Evolutionary conservation across 176 grass and related monocot genomes (phyloP).

Genomic region (Lolium perenne): DNA sequence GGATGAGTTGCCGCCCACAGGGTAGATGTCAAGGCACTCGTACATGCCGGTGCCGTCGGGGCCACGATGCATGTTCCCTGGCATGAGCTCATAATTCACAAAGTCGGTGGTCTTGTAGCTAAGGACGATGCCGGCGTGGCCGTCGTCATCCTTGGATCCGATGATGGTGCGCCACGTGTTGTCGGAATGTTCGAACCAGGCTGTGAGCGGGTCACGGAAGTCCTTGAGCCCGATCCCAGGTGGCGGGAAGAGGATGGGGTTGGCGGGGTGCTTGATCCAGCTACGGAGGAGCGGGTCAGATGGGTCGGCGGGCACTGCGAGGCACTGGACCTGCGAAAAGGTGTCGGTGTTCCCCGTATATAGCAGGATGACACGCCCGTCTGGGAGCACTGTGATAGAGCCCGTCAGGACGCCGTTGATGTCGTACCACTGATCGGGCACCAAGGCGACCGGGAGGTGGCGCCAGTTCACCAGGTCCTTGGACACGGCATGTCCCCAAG

Average conservation of each 20-base stretch:
- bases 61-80: not conserved
- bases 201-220: not conserved
- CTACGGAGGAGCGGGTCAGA: not conserved
- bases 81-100: not conserved
- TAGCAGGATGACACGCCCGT: not conserved
- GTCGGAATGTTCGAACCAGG: not conserved
- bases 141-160: not conserved
- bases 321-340: not conserved
- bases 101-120: not conserved
- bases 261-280: conserved; percentile 1
- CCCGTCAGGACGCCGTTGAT: not conserved
- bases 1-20: not conserved
- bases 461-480: not conserved
- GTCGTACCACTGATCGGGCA: not conserved
- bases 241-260: not conserved
- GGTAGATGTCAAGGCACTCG: conserved; percentile 5
- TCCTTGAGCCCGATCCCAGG: not conserved
- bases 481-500: conserved; percentile 5
- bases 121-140: not conserved
- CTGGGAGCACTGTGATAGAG: not conserved
- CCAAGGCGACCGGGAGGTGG: not conserved
- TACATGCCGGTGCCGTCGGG: conserved; percentile 8
- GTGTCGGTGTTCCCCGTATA: not conserved
- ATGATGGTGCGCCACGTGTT: conserved; percentile 7
- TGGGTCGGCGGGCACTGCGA: not conserved